Evolutionary conservation across 768 basidiomycete species (phyloP).

Genomic region (Serpula lacrymans): DNA sequence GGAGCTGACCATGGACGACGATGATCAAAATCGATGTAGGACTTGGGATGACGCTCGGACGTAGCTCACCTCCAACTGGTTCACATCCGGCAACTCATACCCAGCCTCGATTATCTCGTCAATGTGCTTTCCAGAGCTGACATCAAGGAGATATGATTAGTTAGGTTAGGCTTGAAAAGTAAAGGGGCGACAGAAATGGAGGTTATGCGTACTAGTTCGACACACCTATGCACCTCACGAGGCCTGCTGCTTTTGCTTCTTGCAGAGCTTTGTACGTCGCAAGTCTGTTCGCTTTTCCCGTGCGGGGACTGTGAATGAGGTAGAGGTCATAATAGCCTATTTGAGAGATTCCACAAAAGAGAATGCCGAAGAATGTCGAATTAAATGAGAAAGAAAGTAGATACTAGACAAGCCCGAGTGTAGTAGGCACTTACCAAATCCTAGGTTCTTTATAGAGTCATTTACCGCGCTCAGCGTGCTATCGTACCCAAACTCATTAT

Average conservation of each 20-base stretch:
- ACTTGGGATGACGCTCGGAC: too few species aligned
- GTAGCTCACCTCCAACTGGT: conserved; percentile 73
- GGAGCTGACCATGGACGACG: conserved; percentile 10
- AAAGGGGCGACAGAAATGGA: background rate
- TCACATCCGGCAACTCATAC: conserved; percentile 59
- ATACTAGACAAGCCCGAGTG: background rate
- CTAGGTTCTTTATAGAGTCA: background rate
- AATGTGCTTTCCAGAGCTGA: conserved; percentile 59
- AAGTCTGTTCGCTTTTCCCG: conserved; percentile 56
- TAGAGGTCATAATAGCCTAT: conserved; percentile 62
- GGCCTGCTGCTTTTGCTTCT: conserved; percentile 52
- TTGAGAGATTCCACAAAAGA: conserved; percentile 9
- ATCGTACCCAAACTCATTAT: background rate
- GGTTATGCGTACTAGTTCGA: conserved; percentile 63
- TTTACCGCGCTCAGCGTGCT: background rate
- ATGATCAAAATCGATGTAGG: too few species aligned
- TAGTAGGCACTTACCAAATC: conserved; percentile 46
- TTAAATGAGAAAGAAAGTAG: background rate
- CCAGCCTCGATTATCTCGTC: conserved; percentile 65
- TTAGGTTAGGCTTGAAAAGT: too few species aligned
- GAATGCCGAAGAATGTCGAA: background rate
- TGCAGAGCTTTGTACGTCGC: conserved; percentile 63
- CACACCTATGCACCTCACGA: conserved; percentile 65
- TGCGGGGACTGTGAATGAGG: conserved; percentile 63
- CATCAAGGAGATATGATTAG: too few species aligned